phyloP scores from a whole-genome alignment of 306 rosid species.

The Vicia faba region DNA sequence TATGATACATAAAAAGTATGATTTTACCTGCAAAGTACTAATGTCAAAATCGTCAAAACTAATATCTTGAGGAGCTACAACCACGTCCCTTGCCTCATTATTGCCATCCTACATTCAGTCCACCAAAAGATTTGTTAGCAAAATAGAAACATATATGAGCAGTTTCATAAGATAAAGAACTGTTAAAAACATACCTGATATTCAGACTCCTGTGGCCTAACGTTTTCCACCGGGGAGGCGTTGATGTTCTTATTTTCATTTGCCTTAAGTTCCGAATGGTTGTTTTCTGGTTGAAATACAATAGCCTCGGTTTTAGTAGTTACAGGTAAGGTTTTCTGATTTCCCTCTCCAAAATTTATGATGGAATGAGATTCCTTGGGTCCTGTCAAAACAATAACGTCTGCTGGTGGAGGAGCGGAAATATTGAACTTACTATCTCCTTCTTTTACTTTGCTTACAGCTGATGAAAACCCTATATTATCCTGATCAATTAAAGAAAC shows the following conservation, averaged over 20 bases:
- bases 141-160: background rate
- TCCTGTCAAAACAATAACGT: conserved; percentile 46
- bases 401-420: conserved; percentile 47
- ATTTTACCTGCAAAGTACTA: conserved; percentile 80
- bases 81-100: conserved; percentile 52
- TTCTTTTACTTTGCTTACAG: conserved; percentile 46
- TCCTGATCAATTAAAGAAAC: conserved; percentile 84
- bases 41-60: conserved; percentile 62
- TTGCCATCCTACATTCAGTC: conserved; percentile 60
- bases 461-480: conserved; percentile 54
- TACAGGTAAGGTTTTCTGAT: conserved; percentile 52
- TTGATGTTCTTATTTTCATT: conserved; percentile 60
- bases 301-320: conserved; percentile 44
- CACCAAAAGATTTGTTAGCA: conserved; percentile 35
- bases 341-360: conserved; percentile 49
- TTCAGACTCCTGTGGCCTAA: conserved; percentile 56
- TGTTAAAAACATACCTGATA: conserved; percentile 60
- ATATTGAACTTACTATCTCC: conserved; percentile 49
- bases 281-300: conserved; percentile 48
- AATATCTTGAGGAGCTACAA: conserved; percentile 59
- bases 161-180: conserved; percentile 20
- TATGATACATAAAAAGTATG: conserved; percentile 27
- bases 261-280: conserved; percentile 54
- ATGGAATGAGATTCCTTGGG: conserved; percentile 42
- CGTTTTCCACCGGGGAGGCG: conserved; percentile 56